Percentiles rank a stretch among this genome's conserved stretches.
Evolutionary conservation across 1,284 basidiomycete species (phyloP).

Genomic region (Heterobasidion irregulare): DNA sequence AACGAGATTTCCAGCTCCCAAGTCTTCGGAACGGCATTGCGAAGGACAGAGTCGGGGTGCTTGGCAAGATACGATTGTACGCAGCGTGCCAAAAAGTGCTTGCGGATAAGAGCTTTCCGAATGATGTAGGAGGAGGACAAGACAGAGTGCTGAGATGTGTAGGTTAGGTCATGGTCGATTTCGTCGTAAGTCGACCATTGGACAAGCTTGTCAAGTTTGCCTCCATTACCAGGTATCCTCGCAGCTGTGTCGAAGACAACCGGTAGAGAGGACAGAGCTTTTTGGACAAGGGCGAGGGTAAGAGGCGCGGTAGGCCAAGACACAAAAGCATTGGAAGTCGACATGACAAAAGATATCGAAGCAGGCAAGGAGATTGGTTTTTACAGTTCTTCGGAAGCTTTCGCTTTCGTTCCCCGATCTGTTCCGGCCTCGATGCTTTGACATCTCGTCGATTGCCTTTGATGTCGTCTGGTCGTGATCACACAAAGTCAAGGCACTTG

Average conservation of each 20-base stretch:
- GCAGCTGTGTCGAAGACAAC: slow-evolving; percentile 20
- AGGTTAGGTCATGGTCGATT: slow-evolving; percentile 70
- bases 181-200: slow-evolving; percentile 83
- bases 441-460: no score
- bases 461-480: no score
- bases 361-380: neutral
- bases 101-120: slow-evolving; percentile 90
- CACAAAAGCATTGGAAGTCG: slow-evolving; percentile 36
- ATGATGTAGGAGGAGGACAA: slow-evolving; percentile 86
- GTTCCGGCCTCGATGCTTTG: no score
- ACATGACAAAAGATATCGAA: neutral
- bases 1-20: slow-evolving; percentile 89
- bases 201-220: slow-evolving; percentile 29
- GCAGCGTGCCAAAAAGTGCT: slow-evolving; percentile 84
- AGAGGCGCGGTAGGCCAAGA: slow-evolving; percentile 76
- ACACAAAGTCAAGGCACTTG: no score
- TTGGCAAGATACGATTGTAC: slow-evolving; percentile 74
- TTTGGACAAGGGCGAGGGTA: slow-evolving; percentile 60
- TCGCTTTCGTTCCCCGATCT: no score
- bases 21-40: slow-evolving; percentile 61
- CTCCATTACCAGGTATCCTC: slow-evolving; percentile 17
- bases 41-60: slow-evolving; percentile 48
- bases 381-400: neutral
- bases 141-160: slow-evolving; percentile 34
- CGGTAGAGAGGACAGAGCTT: slow-evolving; percentile 41